phyloP scores from a whole-genome alignment of 129 eudicot species.

The Flaveria bidentis region DNA sequence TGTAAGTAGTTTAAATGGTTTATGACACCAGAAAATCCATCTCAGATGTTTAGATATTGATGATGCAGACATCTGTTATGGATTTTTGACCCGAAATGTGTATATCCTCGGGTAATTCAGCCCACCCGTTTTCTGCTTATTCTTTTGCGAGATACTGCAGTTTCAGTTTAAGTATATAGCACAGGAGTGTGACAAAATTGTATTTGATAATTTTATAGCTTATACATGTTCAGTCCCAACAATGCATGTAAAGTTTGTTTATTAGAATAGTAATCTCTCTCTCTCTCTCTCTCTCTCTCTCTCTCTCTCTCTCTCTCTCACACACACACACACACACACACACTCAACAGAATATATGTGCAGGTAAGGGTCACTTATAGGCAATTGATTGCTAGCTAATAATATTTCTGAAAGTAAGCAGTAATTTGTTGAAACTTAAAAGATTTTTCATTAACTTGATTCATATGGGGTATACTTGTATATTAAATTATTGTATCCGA shows the following conservation, averaged over 20 bases:
- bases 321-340: background rate
- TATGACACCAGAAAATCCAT: conserved; percentile 33
- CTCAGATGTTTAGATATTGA: conserved; percentile 28
- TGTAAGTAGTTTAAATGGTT: conserved; percentile 25
- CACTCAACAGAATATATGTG: conserved; percentile 12
- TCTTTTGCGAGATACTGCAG: conserved; percentile 29
- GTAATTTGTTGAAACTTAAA: too few species aligned
- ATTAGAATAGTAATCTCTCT: conserved; percentile 11
- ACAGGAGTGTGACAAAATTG: conserved; percentile 26
- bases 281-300: background rate
- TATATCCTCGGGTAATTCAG: conserved; percentile 6
- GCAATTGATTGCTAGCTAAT: too few species aligned
- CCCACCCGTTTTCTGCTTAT: background rate
- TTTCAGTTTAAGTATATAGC: conserved; percentile 30
- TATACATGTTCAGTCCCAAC: conserved; percentile 21
- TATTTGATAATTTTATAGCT: conserved; percentile 10
- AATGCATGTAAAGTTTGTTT: conserved; percentile 20
- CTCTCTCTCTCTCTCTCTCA: background rate
- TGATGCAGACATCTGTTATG: conserved; percentile 39
- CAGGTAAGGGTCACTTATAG: background rate
- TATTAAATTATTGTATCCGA: too few species aligned
- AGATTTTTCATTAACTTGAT: too few species aligned
- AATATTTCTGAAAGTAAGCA: too few species aligned
- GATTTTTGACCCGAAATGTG: conserved; percentile 24
- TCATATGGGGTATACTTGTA: too few species aligned